These are phyloP conservation scores for Colletotrichum sp. DNA, from an alignment of 2,329 filamentous ascomycete species.

Conservation along the genomic window DNA sequence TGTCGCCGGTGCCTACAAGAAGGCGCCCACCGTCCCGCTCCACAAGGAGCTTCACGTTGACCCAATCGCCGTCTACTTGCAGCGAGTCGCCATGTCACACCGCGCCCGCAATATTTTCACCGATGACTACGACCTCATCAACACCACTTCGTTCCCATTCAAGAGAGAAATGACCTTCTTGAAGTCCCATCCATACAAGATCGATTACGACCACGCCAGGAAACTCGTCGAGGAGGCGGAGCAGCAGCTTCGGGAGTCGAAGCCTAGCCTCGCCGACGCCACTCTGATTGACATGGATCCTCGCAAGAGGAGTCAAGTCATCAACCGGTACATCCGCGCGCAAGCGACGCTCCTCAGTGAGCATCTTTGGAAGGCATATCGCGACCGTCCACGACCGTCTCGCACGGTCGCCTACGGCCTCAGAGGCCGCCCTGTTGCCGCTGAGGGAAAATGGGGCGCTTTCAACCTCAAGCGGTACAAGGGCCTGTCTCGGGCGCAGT, in stretches of 20 bases:
- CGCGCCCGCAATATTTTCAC: background rate
- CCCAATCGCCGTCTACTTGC: background rate
- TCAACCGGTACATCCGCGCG: background rate
- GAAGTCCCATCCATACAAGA: background rate
- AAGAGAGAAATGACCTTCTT: background rate
- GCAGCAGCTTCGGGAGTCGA: background rate
- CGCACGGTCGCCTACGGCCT: background rate
- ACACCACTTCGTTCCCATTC: background rate
- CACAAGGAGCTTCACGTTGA: background rate
- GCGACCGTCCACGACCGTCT: background rate
- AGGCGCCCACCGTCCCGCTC: background rate
- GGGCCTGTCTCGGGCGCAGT: background rate
- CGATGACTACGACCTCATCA: background rate
- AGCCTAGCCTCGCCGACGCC: background rate
- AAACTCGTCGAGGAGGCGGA: background rate
- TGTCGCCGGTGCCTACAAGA: background rate
- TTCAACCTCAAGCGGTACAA: background rate
- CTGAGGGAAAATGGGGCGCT: background rate
- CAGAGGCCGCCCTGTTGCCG: background rate
- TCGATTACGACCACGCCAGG: background rate
- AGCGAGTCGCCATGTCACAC: background rate
- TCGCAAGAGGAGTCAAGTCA: background rate
- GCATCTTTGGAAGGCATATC: background rate
- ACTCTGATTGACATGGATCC: background rate
- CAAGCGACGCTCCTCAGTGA: background rate